Evolutionary conservation across 352 stramenopile species (phyloP), one percentile per base, ranked within the genome.

Genomic region (Phytophthora uliginosa): DNA sequence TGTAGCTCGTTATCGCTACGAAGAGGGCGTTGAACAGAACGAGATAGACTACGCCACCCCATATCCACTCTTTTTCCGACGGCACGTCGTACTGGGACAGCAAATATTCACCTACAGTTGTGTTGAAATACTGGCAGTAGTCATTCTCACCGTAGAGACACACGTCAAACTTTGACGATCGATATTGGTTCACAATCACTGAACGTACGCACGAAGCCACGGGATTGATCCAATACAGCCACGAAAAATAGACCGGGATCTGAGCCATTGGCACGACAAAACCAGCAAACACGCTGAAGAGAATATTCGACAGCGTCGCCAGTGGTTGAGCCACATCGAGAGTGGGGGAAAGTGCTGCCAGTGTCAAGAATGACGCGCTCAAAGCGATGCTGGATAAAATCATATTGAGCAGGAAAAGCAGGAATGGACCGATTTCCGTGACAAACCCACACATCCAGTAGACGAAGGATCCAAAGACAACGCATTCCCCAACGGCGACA

Each of bases 151-250:
- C n/a, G 47, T 31, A 31, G 47, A 31, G 2, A 20, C 47, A 54
- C 47, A 54, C 47, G 47, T 54, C 20, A 54, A 54, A 33, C 47
- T 28, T 31, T 54, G 47, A 3, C 10, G 47, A 15, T 8, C n/a
- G 47, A 54, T 54, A 54, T 28, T 54, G 47, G 47, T n/a, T 28
- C n/a, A 54, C 47, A 12, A 24, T 54, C 4, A 54, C n/a, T 28
- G 47, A 24, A 2, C 47, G 47, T 8, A 54, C 10, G 47, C 47
- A 54, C 47, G 20, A 54, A 13, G 47, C 47, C 47, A 54, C n/a
- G 12, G 47, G 47, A 15, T 54, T 28, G 4, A 54, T 28, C 22
- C 47, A 54, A 8, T 33, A 54, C 20, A 54, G 5, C 48, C 20
- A 54, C 9, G 22, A 33, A 6, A 54, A 33, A 31, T n/a, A 53